A percentile compares a stretch with the other conserved stretches of the same genome.
Conservation (phyloP, 176 grass and related monocot species). For the sorghum (Sorghum bicolor) region Sorghum_bicolor_NCBIv3 NC_012871.2:14788001-14788500, state of each 20-base stretch:
- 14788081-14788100: conserved; percentile 87
- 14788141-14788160: conserved; percentile 11
- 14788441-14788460: conserved; percentile 50
- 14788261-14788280: conserved; percentile 97
- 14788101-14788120: conserved; percentile 26
- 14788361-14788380: conserved; percentile 94
- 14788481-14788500: not conserved
- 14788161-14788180: conserved; percentile 50
- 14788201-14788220: conserved; percentile 91
- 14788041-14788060: conserved; percentile 83
- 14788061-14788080: conserved; percentile 67
- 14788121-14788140: not conserved
- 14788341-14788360: conserved; percentile 87
- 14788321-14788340: conserved; percentile 97
- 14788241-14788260: conserved; percentile 97
- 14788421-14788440: conserved; percentile 93
- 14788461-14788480: not conserved
- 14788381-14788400: conserved; percentile 87
- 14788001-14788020: conserved; percentile 91
- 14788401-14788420: conserved; percentile 81
- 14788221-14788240: conserved; percentile 98
- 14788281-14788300: conserved; percentile 92
- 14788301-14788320: conserved; percentile 72
- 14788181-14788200: conserved; percentile 77
- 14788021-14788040: conserved; percentile 88